Percentiles rank a stretch among this genome's conserved stretches.
Evolutionary conservation across 495 filamentous ascomycete genomes (phyloP).

Genomic region (Penicillium angulare): DNA sequence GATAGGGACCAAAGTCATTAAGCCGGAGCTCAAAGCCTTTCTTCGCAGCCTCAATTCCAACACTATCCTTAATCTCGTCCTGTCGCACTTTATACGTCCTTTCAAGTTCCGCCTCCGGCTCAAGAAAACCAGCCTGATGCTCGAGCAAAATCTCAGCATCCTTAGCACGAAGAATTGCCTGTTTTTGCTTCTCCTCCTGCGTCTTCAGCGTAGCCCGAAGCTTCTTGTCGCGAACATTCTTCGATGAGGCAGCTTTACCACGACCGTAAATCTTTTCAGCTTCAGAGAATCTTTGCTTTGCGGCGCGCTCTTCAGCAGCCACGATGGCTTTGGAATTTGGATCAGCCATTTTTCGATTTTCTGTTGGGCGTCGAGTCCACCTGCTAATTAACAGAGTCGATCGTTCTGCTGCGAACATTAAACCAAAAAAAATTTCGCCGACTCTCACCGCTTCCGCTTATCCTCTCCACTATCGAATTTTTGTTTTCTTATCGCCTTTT

Average conservation of each 20-base stretch:
- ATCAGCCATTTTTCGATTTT: slow-evolving; percentile 30
- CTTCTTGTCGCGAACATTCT: slow-evolving; percentile 77
- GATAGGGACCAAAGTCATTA: slow-evolving; percentile 79
- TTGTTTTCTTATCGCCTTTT: slow-evolving; percentile 36
- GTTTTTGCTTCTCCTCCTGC: slow-evolving; percentile 78
- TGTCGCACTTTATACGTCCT: slow-evolving; percentile 89
- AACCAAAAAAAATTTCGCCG: slow-evolving; percentile 29
- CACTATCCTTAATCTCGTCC: slow-evolving; percentile 72
- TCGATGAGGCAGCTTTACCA: slow-evolving; percentile 62
- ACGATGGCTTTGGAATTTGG: slow-evolving; percentile 29
- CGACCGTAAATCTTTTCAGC: slow-evolving; percentile 82
- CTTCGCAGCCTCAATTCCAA: slow-evolving; percentile 80
- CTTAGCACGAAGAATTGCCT: slow-evolving; percentile 75
- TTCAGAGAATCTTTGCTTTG: slow-evolving; percentile 47
- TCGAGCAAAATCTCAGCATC: slow-evolving; percentile 95
- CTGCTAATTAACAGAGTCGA: not conserved
- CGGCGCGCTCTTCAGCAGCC: slow-evolving; percentile 32
- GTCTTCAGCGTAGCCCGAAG: slow-evolving; percentile 73
- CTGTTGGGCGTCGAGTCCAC: not conserved
- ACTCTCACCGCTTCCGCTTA: slow-evolving; percentile 37
- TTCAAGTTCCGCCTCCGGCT: slow-evolving; percentile 86
- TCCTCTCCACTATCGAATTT: slow-evolving; percentile 38
- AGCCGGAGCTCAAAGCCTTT: slow-evolving; percentile 90
- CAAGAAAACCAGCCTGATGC: slow-evolving; percentile 80
- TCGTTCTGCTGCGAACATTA: slow-evolving; percentile 3